Base-by-base conservation (phyloP, 2,329 filamentous ascomycete species). In the Fusarium floridanum region DNA sequence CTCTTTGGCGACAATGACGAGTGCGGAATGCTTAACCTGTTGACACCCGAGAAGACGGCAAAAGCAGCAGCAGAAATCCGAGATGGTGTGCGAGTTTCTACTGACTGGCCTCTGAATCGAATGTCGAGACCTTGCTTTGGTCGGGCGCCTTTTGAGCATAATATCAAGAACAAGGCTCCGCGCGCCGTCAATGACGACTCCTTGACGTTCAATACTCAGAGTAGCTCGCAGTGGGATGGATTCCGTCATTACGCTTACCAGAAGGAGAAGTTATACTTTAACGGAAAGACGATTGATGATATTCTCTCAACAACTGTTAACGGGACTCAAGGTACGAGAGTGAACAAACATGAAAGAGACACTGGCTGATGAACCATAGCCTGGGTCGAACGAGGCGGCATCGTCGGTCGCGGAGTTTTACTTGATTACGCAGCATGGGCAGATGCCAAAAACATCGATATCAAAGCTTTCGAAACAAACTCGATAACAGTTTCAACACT, bases 11-110 rank as follows among this genome's bases (percentile, higher is more conserved):
- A 82, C 6, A 66, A 82, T 4, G 88, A 90, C 68, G 81, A 90
- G 72, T 82, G 88, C 12, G 89, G 89, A 27, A 88, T 86, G 75
- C 82, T 91, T 2, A 90, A 90, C 77, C 82, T 89, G 3, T 83
- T 90, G 64, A 90, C 88, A 0, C 74, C 80, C 0, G 77, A 78
- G 1, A 64, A 62, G 1, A 70, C 74, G 1, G 72, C 76, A 27
- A 67, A 67, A 2, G 81, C 81, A 2, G 77, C 81, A 2, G 48
- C 67, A 4, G 80, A 83, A 48, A 82, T 82, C 10, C 57, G 69
- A 0, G 77, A 82, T 4, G 81, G 82, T 2, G 67, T 68, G 1
- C 75, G 82, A 16, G 71, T 84, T 2, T 81, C 82, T 6, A 79
- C 79, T 0, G 82, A 84, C 63, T 83, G 81, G 81, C 78, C 80